Evolutionary conservation across 495 filamentous ascomycete genomes (phyloP).

Genomic region (Gamarada debralockiae): DNA sequence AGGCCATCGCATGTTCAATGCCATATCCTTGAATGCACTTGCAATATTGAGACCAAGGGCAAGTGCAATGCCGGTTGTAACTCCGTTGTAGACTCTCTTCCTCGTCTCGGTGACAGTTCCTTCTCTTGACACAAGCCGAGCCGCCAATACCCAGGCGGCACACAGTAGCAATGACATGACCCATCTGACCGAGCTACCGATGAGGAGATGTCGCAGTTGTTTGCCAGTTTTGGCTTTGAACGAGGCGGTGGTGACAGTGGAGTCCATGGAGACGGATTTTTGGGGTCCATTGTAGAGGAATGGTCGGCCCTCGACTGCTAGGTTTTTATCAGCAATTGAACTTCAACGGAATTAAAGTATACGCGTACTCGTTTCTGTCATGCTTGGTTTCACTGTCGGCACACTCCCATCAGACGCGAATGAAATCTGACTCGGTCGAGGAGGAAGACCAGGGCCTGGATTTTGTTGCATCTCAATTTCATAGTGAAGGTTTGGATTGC

Average conservation of each 20-base stretch:
- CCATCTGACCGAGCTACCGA: constrained; percentile 18
- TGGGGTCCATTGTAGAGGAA: neutral
- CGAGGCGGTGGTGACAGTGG: neutral
- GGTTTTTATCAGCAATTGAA: neutral
- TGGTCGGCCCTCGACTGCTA: neutral
- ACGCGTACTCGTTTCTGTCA: neutral
- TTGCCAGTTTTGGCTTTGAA: constrained; percentile 17
- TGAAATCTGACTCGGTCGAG: neutral
- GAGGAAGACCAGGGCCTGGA: neutral
- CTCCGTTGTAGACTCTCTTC: constrained; percentile 24
- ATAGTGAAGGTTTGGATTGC: neutral
- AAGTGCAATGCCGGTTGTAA: constrained; percentile 25
- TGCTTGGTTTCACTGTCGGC: neutral
- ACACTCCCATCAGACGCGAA: neutral
- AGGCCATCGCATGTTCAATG: constrained; percentile 27
- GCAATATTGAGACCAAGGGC: constrained; percentile 26
- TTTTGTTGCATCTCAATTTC: neutral
- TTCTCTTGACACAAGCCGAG: constrained; percentile 6
- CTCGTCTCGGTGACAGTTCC: constrained; percentile 7
- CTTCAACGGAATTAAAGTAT: neutral
- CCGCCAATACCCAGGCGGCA: constrained; percentile 9
- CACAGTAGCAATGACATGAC: constrained; percentile 20
- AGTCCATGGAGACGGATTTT: neutral
- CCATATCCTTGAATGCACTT: constrained; percentile 29
- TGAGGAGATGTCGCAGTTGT: constrained; percentile 22